These are phyloP conservation scores for Cytospora piceicola DNA, from an alignment of 2,329 filamentous ascomycete genomes.

Conservation along the genomic window DNA sequence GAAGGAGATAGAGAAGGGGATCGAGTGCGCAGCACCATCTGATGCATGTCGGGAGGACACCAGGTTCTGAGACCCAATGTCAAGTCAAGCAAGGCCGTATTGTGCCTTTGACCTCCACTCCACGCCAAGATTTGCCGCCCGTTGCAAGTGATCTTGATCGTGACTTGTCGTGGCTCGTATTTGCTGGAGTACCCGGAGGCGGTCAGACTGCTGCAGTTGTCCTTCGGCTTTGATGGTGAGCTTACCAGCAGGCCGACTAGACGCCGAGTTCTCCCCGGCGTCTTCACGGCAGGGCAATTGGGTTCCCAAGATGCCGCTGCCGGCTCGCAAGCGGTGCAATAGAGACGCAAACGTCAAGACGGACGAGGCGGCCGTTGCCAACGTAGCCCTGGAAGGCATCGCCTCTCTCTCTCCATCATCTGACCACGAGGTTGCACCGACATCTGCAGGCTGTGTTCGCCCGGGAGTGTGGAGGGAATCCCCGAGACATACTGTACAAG, in stretches of 20 bases:
- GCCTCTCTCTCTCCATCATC: not conserved
- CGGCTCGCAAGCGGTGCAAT: not conserved
- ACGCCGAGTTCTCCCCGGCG: not conserved
- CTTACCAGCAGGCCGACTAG: conserved; percentile 7
- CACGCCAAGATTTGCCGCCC: not conserved
- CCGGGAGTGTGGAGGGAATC: not conserved
- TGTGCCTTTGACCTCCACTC: not conserved
- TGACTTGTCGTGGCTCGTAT: not conserved
- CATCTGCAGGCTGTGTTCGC: not conserved
- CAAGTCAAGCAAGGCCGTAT: conserved; percentile 13
- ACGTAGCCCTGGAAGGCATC: not conserved
- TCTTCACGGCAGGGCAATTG: not conserved
- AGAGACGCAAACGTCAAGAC: not conserved
- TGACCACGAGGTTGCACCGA: not conserved
- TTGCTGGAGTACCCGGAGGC: not conserved
- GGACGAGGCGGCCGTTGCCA: not conserved
- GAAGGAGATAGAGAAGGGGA: not conserved
- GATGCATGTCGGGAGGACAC: not conserved
- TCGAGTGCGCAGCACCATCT: not conserved
- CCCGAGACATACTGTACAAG: not conserved
- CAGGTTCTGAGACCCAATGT: not conserved
- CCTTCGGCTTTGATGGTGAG: not conserved
- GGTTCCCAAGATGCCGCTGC: not conserved
- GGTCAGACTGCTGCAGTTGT: conserved; percentile 10
- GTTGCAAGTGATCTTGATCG: not conserved